Conservation (phyloP, 1,139 yeast genomes). For the Suhomyces taliae region DNA sequence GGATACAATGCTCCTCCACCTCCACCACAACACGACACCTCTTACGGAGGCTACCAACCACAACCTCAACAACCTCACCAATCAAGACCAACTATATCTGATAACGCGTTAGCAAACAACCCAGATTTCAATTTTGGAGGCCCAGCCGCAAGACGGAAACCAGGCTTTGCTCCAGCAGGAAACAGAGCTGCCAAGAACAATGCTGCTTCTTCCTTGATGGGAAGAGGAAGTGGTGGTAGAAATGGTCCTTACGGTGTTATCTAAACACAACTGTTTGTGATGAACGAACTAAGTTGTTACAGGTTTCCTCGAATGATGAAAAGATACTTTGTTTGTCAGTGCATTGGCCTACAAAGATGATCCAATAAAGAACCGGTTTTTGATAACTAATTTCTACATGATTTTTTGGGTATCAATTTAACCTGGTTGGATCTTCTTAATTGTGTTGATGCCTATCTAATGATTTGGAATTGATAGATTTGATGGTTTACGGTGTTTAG, state of each 20-base stretch:
- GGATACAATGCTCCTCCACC: slow-evolving; percentile 12
- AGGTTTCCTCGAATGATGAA: not conserved
- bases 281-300: not conserved
- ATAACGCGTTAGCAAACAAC: slow-evolving; percentile 47
- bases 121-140: slow-evolving; percentile 43
- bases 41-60: slow-evolving; percentile 11
- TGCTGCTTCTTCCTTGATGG: slow-evolving; percentile 18
- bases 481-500: slow-evolving; percentile 1
- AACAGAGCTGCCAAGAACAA: slow-evolving; percentile 11
- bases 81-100: slow-evolving; percentile 40
- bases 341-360: too few relatives aligned
- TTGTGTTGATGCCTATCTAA: too few relatives aligned
- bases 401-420: too few relatives aligned
- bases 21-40: not conserved
- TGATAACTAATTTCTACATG: too few relatives aligned
- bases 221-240: slow-evolving; percentile 12
- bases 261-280: not conserved
- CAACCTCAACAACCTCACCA: slow-evolving; percentile 4
- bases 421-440: too few relatives aligned
- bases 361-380: too few relatives aligned
- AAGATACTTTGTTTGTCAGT: too few relatives aligned
- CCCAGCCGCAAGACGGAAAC: slow-evolving; percentile 11
- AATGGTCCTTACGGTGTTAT: slow-evolving; percentile 13
- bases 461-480: slow-evolving; percentile 1
- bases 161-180: slow-evolving; percentile 15